A percentile compares a stretch with the other conserved stretches of the same genome.
Conservation (phyloP, 495 filamentous ascomycete species). For the Xylaria castorea region DNA sequence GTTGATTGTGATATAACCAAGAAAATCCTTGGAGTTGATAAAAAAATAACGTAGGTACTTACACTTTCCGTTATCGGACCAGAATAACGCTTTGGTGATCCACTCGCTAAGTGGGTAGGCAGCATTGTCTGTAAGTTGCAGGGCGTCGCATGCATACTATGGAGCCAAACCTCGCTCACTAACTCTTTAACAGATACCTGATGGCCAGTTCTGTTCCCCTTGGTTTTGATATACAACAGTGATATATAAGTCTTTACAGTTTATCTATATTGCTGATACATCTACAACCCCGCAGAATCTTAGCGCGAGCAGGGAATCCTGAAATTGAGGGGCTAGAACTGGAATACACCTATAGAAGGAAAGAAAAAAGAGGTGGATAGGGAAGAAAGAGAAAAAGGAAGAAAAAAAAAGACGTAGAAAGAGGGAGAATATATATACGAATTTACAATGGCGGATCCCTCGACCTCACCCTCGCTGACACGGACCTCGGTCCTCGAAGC, state of each 20-base stretch:
- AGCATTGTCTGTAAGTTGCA: neutral
- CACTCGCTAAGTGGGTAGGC: slow-evolving; percentile 18
- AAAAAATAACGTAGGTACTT: neutral
- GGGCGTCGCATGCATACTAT: neutral
- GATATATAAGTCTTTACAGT: neutral
- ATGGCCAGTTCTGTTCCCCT: neutral
- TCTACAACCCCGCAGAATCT: slow-evolving; percentile 5
- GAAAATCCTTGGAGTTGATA: neutral
- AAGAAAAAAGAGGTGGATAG: neutral
- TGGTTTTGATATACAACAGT: neutral
- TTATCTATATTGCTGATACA: neutral
- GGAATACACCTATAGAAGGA: neutral
- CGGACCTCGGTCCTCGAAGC: slow-evolving; percentile 72
- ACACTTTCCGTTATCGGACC: slow-evolving; percentile 25
- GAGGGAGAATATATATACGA: slow-evolving; percentile 1
- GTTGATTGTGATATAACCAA: neutral
- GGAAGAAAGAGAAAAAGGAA: neutral
- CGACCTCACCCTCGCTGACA: slow-evolving; percentile 65
- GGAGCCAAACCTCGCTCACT: neutral
- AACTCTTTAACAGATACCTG: neutral
- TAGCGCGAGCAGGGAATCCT: neutral
- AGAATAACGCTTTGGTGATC: neutral
- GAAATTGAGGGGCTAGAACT: neutral
- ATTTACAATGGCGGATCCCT: slow-evolving; percentile 54
- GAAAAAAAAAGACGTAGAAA: no score